These are phyloP conservation scores for Diaporthe australafricana DNA, from an alignment of 2,329 filamentous ascomycete species.

Conservation along the genomic window DNA sequence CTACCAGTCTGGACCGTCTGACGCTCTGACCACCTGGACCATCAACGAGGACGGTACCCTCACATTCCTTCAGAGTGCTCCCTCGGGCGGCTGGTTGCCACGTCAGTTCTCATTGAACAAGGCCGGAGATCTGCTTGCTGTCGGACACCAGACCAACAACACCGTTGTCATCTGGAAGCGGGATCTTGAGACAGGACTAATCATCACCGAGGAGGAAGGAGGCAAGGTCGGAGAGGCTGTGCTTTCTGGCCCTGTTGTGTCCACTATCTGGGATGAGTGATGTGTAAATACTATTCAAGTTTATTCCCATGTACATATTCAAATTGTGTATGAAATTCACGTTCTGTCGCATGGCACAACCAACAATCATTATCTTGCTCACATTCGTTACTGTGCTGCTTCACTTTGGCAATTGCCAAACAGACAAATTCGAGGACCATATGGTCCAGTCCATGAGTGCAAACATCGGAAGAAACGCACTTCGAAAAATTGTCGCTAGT, in stretches of 20 bases:
- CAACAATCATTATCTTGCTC: not conserved
- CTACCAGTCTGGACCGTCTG: slow-evolving; percentile 56
- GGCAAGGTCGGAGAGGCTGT: slow-evolving; percentile 38
- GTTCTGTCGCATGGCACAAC: not conserved
- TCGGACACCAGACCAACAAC: slow-evolving; percentile 72
- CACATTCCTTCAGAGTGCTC: slow-evolving; percentile 64
- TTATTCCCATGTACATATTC: slow-evolving; percentile 2
- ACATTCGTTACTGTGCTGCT: not conserved
- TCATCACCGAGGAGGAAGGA: slow-evolving; percentile 50
- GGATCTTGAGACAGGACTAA: slow-evolving; percentile 67
- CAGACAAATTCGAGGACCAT: not conserved
- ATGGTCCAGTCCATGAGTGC: too few species aligned
- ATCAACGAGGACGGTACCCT: slow-evolving; percentile 67
- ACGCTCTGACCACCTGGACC: slow-evolving; percentile 72
- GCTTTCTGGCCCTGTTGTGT: slow-evolving; percentile 38
- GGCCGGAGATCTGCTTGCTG: slow-evolving; percentile 71
- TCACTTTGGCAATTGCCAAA: too few species aligned
- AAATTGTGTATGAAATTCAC: not conserved
- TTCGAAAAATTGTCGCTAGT: too few species aligned
- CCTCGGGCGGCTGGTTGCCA: slow-evolving; percentile 73
- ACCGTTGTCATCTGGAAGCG: slow-evolving; percentile 72
- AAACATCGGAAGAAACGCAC: too few species aligned
- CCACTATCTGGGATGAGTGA: slow-evolving; percentile 39
- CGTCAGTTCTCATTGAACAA: slow-evolving; percentile 76
- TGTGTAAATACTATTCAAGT: not conserved